phyloP scores from a whole-genome alignment of 805 yeast species.

The Wickerhamiella spandovensis region DNA sequence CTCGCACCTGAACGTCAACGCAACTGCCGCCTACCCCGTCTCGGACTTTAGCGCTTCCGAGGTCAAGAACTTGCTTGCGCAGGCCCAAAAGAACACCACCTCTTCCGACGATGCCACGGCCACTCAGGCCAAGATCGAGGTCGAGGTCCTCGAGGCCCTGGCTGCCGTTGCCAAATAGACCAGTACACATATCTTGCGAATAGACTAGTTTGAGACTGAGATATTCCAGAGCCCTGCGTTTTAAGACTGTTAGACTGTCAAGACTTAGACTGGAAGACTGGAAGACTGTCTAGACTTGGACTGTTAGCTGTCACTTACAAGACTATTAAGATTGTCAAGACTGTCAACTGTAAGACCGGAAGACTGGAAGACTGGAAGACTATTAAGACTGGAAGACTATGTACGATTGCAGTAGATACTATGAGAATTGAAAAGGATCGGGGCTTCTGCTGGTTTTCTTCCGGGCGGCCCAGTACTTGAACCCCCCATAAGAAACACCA shows the following conservation, averaged over 20 bases:
- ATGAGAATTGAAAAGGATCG: conserved; percentile 1
- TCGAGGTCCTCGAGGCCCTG: conserved; percentile 92
- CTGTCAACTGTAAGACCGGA: too few species aligned
- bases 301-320: too few species aligned
- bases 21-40: conserved; percentile 89
- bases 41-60: conserved; percentile 70
- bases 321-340: too few species aligned
- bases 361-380: too few species aligned
- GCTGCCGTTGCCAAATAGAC: conserved; percentile 62
- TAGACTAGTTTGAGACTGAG: neutral
- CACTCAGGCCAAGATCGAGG: conserved; percentile 89
- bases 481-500: neutral
- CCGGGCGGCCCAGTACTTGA: conserved; percentile 1
- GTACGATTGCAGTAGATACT: neutral
- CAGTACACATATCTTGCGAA: neutral
- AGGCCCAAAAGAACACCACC: conserved; percentile 82
- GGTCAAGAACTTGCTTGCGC: conserved; percentile 69
- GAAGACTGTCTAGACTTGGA: too few species aligned
- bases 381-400: too few species aligned
- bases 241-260: neutral
- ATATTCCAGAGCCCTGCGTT: too few species aligned
- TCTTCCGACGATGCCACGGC: conserved; percentile 76
- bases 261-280: neutral
- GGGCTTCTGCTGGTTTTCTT: neutral
- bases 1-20: conserved; percentile 76